Conservation (phyloP, 257 asterid genomes). For the Marsdenia floribunda region DNA sequence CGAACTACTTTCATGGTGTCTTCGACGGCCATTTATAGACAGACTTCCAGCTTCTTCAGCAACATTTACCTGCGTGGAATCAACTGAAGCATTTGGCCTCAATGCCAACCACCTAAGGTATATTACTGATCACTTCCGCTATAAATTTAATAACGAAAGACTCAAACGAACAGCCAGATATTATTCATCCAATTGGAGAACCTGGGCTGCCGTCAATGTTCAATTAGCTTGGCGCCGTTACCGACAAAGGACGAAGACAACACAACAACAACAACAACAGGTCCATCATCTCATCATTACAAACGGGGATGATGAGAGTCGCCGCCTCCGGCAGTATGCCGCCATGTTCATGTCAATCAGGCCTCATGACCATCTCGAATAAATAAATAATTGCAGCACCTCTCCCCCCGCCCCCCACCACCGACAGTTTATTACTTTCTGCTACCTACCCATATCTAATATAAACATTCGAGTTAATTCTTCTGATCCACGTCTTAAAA, state of each 20-base stretch:
- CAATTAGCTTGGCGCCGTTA: conserved; percentile 82
- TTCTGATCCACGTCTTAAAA: too few species aligned
- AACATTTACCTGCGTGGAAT: conserved; percentile 65
- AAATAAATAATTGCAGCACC: background rate
- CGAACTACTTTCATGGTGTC: conserved; percentile 90
- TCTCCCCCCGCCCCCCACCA: too few species aligned
- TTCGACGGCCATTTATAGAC: conserved; percentile 78
- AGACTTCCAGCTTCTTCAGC: conserved; percentile 88
- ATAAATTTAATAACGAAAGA: conserved; percentile 75
- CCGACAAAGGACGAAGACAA: conserved; percentile 32
- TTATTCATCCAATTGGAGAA: conserved; percentile 88
- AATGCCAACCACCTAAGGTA: conserved; percentile 57
- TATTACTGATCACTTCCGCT: conserved; percentile 79
- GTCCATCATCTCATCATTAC: conserved; percentile 11
- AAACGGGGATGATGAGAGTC: conserved; percentile 43
- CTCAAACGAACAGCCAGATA: conserved; percentile 59
- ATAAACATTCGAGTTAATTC: too few species aligned
- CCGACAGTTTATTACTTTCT: too few species aligned
- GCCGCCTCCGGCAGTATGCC: conserved; percentile 67
- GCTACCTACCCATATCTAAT: too few species aligned
- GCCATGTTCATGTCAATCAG: conserved; percentile 77
- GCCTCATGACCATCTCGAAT: conserved; percentile 95
- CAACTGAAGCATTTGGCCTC: conserved; percentile 69
- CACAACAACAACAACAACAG: conserved; percentile 18
- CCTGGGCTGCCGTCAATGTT: conserved; percentile 91